Base-by-base conservation (phyloP, 2,329 filamentous ascomycete genomes). In the Penicillium brevicompactum region DNA sequence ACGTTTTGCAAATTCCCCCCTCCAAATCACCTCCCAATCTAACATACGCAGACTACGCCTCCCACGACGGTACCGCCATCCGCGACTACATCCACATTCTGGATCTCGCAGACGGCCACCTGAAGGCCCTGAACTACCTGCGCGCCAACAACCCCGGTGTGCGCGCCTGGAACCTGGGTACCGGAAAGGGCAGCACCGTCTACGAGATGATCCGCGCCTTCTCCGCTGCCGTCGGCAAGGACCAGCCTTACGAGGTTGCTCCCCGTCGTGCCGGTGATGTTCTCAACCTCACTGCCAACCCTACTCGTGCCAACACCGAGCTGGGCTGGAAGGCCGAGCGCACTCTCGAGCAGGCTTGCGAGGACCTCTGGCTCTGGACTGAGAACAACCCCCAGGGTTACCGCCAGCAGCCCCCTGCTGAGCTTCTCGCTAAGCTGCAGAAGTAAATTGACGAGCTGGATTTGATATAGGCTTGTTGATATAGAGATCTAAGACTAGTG, bases 121-220 rank as follows among this genome's bases (percentile, higher is more conserved):
- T 73, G 40, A 73, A 90, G 56, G 94, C 95, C 21, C 87, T 99
- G 65, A 92, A 80, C 70, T 80, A 80, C 55, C 73, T 82, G 9
- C 80, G 80, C 55, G 78, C 78, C 32, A 81, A 72, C 63, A 72
- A 72, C 70, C 93, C 94, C 16, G 94, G 94, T 53, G 90, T 97
- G 64, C 89, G 91, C 73, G 92, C 92, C 53, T 99, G 93, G 93
- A 99, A 99, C 78, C 76, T 99, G 64, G 95, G 95, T 55, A 96
- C 92, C 0, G 94, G 94, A 58, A 91, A 89, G 66, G 94, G 94
- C 65, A 95, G 89, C 76, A 99, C 94, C 21, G 94, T 99, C 54
- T 94, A 92, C 71, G 92, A 99, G 74, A 99, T 99, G 81, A 87
- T 99, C 84, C 91, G 93, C 65, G 92, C 94, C 51, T 99, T 99